Percentiles rank a stretch among this genome's conserved stretches.
These are phyloP conservation scores for Chrysoporthe austroafricana DNA, from an alignment of 2,329 filamentous ascomycete genomes.

Conservation along the genomic window DNA sequence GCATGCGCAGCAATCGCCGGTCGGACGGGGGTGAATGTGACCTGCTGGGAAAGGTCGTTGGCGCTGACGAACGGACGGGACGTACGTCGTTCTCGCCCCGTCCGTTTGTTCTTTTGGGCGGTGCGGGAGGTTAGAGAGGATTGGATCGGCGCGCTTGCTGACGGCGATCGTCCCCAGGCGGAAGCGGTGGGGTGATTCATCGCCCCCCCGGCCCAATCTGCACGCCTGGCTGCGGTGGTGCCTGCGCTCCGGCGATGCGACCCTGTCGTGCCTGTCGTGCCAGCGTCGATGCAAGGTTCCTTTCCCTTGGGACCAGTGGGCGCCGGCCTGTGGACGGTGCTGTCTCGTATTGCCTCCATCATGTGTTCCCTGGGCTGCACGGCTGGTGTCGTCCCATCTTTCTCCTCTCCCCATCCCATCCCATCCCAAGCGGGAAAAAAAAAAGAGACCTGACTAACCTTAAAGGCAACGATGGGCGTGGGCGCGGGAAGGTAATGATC, in stretches of 20 bases:
- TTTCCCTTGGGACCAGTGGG: neutral
- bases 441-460: neutral
- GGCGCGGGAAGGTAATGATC: too few relatives aligned
- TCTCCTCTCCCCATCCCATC: neutral
- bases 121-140: neutral
- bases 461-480: neutral
- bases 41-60: neutral
- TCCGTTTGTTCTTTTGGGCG: too few relatives aligned
- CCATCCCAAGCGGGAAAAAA: neutral
- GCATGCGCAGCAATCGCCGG: neutral
- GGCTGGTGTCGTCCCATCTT: neutral
- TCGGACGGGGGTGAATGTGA: neutral
- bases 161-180: neutral
- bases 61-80: neutral
- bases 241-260: neutral
- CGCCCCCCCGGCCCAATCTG: neutral
- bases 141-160: neutral
- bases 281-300: neutral
- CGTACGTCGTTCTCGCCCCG: too few relatives aligned
- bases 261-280: neutral
- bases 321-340: too few relatives aligned
- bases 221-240: neutral
- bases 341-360: slow-evolving; percentile 3
- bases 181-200: neutral
- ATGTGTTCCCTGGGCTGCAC: neutral